phyloP scores from a whole-genome alignment of 495 filamentous ascomycete genomes.

The Acidiella bohemica region DNA sequence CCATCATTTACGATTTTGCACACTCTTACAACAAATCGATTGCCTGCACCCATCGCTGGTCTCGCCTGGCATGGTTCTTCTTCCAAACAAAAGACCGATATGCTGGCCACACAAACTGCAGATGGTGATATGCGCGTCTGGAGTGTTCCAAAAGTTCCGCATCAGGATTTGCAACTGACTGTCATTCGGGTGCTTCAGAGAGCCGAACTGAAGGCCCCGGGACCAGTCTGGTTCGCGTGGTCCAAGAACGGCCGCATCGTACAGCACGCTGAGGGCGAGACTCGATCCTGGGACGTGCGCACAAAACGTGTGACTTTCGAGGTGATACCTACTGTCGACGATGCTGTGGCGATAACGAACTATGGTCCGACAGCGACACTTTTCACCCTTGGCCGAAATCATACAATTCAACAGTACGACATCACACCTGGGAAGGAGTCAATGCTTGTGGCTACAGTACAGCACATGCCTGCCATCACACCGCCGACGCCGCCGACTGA shows the following conservation, averaged over 20 bases:
- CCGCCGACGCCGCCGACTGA: slow-evolving; percentile 68
- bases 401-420: slow-evolving; percentile 89
- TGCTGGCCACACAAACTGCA: slow-evolving; percentile 83
- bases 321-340: slow-evolving; percentile 69
- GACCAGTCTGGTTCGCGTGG: slow-evolving; percentile 94
- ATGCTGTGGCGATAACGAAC: slow-evolving; percentile 66
- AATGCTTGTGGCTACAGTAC: slow-evolving; percentile 65
- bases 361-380: slow-evolving; percentile 80
- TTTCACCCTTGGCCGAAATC: slow-evolving; percentile 78
- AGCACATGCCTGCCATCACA: slow-evolving; percentile 61
- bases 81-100: slow-evolving; percentile 92
- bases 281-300: slow-evolving; percentile 87
- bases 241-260: slow-evolving; percentile 94
- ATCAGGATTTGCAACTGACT: slow-evolving; percentile 54
- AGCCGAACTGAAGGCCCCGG: slow-evolving; percentile 55
- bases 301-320: slow-evolving; percentile 91
- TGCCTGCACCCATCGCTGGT: slow-evolving; percentile 77
- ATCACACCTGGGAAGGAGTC: slow-evolving; percentile 50
- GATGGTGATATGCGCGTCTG: slow-evolving; percentile 92
- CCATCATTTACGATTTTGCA: slow-evolving; percentile 91
- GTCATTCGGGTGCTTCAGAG: slow-evolving; percentile 79
- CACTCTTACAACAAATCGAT: slow-evolving; percentile 67
- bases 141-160: slow-evolving; percentile 87
- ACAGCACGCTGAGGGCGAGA: slow-evolving; percentile 82
- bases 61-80: slow-evolving; percentile 96